Conservation (phyloP, 805 yeast species). For the Candida germanica region DNA sequence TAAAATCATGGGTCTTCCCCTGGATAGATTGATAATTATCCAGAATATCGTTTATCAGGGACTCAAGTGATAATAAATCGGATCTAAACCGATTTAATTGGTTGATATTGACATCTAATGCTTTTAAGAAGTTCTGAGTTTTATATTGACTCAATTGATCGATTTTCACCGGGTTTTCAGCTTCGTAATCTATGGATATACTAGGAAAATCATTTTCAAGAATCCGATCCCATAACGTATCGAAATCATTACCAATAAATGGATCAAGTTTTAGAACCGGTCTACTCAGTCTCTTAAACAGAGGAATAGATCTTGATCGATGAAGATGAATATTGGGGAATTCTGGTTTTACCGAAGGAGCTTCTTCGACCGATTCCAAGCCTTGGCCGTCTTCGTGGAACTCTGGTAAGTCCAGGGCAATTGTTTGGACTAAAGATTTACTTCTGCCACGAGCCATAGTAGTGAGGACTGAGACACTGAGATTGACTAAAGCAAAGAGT, state of each 20-base stretch:
- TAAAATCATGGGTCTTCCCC: conserved; percentile 61
- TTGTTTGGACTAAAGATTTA: conserved; percentile 59
- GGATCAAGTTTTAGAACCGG: conserved; percentile 5
- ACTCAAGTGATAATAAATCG: conserved; percentile 45
- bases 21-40: conserved; percentile 56
- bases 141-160: conserved; percentile 7
- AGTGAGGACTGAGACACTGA: too few species aligned
- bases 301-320: conserved; percentile 15
- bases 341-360: neutral
- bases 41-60: conserved; percentile 46
- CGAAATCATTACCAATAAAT: conserved; percentile 2
- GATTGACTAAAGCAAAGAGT: too few species aligned
- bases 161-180: conserved; percentile 9
- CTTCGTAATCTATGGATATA: conserved; percentile 9
- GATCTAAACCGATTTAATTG: conserved; percentile 33
- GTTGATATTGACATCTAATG: conserved; percentile 22
- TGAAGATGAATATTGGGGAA: neutral
- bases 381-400: neutral
- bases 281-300: neutral
- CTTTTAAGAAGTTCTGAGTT: conserved; percentile 35
- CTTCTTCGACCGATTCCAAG: neutral
- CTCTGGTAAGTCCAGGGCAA: conserved; percentile 52
- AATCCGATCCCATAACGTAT: neutral
- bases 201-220: conserved; percentile 9
- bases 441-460: conserved; percentile 48